phyloP scores from a whole-genome alignment of 148 eudicot species.

The Linanthus parryae region DNA sequence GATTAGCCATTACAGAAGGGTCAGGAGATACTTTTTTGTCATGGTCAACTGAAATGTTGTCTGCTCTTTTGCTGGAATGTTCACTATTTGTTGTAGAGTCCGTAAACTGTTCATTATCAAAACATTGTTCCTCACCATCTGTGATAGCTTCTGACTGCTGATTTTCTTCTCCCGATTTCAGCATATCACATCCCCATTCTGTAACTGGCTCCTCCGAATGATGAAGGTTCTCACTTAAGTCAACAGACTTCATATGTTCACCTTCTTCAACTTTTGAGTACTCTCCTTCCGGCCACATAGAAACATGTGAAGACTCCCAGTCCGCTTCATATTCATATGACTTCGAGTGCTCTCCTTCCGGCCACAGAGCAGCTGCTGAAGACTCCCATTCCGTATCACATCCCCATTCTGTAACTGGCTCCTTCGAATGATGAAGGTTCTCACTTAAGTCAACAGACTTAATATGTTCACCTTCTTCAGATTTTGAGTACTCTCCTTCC shows the following conservation, averaged over 20 bases:
- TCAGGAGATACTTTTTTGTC: slow-evolving; percentile 4
- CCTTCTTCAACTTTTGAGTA: not conserved
- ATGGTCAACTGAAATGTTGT: slow-evolving; percentile 9
- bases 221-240: slow-evolving; percentile 12
- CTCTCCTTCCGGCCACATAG: not conserved
- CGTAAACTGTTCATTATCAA: slow-evolving; percentile 6
- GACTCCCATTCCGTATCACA: no score
- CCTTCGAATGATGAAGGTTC: slow-evolving; percentile 7
- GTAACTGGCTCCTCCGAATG: slow-evolving; percentile 11
- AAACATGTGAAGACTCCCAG: not conserved
- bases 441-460: slow-evolving; percentile 3
- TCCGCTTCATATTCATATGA: not conserved
- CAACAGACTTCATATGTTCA: not conserved
- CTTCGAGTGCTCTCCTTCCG: slow-evolving; percentile 1
- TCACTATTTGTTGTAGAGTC: slow-evolving; percentile 8
- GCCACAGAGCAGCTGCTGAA: slow-evolving; percentile 7
- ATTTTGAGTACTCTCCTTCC: no score
- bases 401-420: slow-evolving; percentile 17
- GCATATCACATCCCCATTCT: no score
- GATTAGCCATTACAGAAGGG: slow-evolving; percentile 5
- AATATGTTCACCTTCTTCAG: slow-evolving; percentile 5
- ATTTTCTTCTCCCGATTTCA: slow-evolving; percentile 11
- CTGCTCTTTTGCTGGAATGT: slow-evolving; percentile 1
- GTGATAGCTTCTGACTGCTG: slow-evolving; percentile 11
- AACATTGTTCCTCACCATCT: slow-evolving; percentile 1